These are phyloP conservation scores for Geotrichum macrosporum DNA, from an alignment of 1,139 yeast species.

Conservation along the genomic window DNA sequence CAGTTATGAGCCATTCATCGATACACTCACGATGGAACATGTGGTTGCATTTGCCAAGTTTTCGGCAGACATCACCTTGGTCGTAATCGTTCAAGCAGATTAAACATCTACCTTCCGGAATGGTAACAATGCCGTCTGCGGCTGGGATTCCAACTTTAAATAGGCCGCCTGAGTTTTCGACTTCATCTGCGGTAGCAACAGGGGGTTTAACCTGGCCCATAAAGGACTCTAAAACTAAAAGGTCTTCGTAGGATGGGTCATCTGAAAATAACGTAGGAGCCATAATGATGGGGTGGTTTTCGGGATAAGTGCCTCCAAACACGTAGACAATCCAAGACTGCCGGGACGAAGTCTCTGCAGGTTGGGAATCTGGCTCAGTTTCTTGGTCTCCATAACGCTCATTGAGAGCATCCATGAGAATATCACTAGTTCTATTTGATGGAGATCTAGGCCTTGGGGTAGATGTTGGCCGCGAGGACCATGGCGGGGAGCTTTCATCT, in stretches of 20 bases:
- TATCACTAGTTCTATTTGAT: constrained; percentile 13
- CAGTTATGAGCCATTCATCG: constrained; percentile 53
- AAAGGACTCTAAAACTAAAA: constrained; percentile 43
- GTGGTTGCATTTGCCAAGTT: constrained; percentile 45
- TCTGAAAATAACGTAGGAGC: constrained; percentile 48
- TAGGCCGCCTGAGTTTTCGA: constrained; percentile 42
- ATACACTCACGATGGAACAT: constrained; percentile 51
- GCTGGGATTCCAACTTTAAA: constrained; percentile 23
- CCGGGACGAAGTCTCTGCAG: constrained; percentile 24
- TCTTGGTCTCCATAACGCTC: constrained; percentile 8
- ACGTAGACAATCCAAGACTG: constrained; percentile 51
- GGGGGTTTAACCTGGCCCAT: constrained; percentile 47
- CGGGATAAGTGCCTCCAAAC: constrained; percentile 47
- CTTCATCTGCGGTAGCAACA: constrained; percentile 42
- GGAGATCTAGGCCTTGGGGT: neutral
- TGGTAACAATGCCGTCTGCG: constrained; percentile 9
- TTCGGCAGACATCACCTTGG: constrained; percentile 45
- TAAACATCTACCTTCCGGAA: constrained; percentile 42
- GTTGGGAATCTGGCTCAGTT: neutral
- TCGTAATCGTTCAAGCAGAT: constrained; percentile 50
- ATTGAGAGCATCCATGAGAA: constrained; percentile 8
- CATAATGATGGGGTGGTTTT: constrained; percentile 46
- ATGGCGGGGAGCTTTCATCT: constrained; percentile 7
- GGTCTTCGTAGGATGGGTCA: constrained; percentile 48
- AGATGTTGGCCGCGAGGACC: neutral